A percentile compares a stretch with the other conserved stretches of the same genome.
phyloP scores from a whole-genome alignment of 169 alveolate species.

The Plasmodium relictum region DNA sequence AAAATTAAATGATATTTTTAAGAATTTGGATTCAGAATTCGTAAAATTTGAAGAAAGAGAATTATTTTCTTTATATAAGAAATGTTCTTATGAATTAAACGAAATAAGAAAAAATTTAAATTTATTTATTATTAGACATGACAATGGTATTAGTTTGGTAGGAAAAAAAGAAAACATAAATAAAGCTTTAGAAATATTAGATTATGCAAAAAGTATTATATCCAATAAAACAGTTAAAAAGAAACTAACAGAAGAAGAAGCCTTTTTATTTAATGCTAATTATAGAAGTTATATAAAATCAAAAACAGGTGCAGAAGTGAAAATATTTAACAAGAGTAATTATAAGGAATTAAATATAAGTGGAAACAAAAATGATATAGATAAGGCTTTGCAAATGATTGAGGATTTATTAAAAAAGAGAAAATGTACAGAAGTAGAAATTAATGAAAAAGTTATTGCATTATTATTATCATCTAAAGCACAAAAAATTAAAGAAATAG shows the following conservation, averaged over 20 bases:
- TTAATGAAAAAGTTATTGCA: conserved; percentile 70
- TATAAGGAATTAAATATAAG: conserved; percentile 72
- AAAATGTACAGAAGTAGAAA: conserved; percentile 45
- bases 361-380: conserved; percentile 73
- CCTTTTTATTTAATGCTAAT: conserved; percentile 57
- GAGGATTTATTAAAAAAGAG: conserved; percentile 63
- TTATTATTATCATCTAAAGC: conserved; percentile 56
- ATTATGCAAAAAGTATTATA: conserved; percentile 45
- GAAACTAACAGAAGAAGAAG: conserved; percentile 64
- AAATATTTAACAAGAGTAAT: conserved; percentile 52
- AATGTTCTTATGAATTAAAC: conserved; percentile 68
- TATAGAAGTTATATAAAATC: conserved; percentile 40
- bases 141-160: conserved; percentile 57
- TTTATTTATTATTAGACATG: conserved; percentile 52
- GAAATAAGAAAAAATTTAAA: conserved; percentile 59
- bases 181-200: conserved; percentile 58
- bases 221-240: conserved; percentile 48
- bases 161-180: conserved; percentile 47
- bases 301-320: conserved; percentile 73
- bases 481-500: conserved; percentile 73
- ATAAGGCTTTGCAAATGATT: conserved; percentile 48
- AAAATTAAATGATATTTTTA: conserved; percentile 40
- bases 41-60: conserved; percentile 59
- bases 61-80: conserved; percentile 35
- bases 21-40: conserved; percentile 26